A percentile compares a stretch with the other conserved stretches of the same genome.
Conservation (phyloP, 2,329 filamentous ascomycete species). For the Pseudogymnoascus sp. region DNA sequence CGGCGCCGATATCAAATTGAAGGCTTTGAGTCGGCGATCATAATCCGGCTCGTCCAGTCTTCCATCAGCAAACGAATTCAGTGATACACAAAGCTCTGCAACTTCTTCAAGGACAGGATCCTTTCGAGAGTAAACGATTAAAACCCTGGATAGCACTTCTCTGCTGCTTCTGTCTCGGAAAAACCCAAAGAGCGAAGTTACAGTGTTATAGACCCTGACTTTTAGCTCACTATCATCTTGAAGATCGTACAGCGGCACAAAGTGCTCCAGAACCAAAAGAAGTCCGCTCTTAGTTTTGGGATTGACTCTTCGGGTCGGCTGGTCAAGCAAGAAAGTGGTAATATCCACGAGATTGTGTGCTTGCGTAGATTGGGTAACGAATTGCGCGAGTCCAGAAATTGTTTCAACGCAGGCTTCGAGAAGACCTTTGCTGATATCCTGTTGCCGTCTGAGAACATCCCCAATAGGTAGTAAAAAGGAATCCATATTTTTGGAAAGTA, state of each 20-base stretch:
- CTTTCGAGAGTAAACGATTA: constrained; percentile 62
- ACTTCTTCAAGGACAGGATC: constrained; percentile 55
- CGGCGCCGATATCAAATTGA: constrained; percentile 60
- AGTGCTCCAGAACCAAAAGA: constrained; percentile 71
- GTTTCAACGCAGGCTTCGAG: constrained; percentile 73
- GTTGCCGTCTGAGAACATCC: constrained; percentile 52
- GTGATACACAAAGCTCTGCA: constrained; percentile 63
- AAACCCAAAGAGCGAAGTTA: constrained; percentile 80
- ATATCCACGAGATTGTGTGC: constrained; percentile 74
- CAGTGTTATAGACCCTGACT: constrained; percentile 61
- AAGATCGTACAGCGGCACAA: constrained; percentile 60
- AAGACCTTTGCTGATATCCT: constrained; percentile 60
- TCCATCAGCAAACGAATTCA: constrained; percentile 70
- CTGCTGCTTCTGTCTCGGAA: constrained; percentile 78
- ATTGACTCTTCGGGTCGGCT: constrained; percentile 76
- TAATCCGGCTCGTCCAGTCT: constrained; percentile 85
- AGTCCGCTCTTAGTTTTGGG: constrained; percentile 77
- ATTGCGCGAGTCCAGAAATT: constrained; percentile 66
- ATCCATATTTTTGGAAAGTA: constrained; percentile 51
- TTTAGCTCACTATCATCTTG: constrained; percentile 51
- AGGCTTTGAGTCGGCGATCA: constrained; percentile 70
- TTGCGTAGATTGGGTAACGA: constrained; percentile 61
- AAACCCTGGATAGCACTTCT: constrained; percentile 63
- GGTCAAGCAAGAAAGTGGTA: constrained; percentile 71
- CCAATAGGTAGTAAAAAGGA: constrained; percentile 62